A percentile compares a stretch with the other conserved stretches of the same genome.
Conservation (phyloP, 1,139 yeast genomes). For the Lizanozyma gosingica region DNA sequence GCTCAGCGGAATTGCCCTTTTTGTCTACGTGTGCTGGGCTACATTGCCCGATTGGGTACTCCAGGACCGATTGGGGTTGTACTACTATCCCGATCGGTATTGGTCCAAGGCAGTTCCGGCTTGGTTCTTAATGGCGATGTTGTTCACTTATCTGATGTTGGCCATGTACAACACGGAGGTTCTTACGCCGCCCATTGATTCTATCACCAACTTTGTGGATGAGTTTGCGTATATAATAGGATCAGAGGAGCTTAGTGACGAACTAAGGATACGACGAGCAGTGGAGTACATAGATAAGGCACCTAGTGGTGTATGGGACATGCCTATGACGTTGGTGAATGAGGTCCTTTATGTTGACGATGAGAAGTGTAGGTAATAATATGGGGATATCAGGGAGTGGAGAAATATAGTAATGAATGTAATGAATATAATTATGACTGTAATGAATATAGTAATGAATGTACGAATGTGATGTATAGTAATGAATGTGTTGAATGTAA, state of each 20-base stretch:
- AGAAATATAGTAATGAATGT: too few relatives aligned
- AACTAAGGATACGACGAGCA: background rate
- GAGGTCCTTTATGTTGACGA: conserved; percentile 44
- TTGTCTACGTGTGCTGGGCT: conserved; percentile 62
- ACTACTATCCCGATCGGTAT: conserved; percentile 78
- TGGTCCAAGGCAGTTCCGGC: conserved; percentile 79
- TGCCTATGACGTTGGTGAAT: conserved; percentile 67
- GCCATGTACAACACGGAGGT: conserved; percentile 68
- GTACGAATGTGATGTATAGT: too few relatives aligned
- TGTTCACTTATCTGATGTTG: conserved; percentile 61
- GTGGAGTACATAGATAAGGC: conserved; percentile 19
- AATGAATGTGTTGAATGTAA: too few relatives aligned
- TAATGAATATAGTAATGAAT: too few relatives aligned
- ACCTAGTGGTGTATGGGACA: conserved; percentile 79
- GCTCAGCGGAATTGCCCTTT: conserved; percentile 41
- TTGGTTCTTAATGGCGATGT: conserved; percentile 58
- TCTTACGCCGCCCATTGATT: conserved; percentile 50
- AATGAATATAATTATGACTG: too few relatives aligned
- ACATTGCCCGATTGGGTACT: conserved; percentile 50
- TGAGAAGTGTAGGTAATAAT: too few relatives aligned
- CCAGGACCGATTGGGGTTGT: conserved; percentile 40
- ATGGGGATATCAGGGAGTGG: too few relatives aligned
- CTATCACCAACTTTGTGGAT: conserved; percentile 60
- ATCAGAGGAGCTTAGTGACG: conserved; percentile 8
- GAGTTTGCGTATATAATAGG: conserved; percentile 48